These are phyloP conservation scores for Melampsora occidentalis DNA, from an alignment of 1,284 basidiomycete genomes.

Conservation along the genomic window DNA sequence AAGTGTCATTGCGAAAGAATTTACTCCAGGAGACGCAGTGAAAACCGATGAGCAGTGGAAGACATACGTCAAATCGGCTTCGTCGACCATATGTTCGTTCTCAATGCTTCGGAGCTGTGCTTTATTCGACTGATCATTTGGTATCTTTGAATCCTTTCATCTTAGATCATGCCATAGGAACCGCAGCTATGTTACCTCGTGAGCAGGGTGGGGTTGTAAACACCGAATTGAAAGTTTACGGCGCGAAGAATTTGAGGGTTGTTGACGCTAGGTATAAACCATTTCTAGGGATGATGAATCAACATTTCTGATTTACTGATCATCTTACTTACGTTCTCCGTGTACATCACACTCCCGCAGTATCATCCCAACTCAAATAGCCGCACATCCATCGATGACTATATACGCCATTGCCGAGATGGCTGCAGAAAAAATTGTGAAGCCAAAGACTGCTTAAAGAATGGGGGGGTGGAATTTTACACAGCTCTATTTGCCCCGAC, in stretches of 20 bases:
- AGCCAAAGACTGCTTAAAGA: too few species aligned
- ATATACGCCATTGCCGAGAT: constrained; percentile 37
- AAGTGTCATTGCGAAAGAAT: constrained; percentile 21
- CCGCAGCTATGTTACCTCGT: constrained; percentile 70
- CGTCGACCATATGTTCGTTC: neutral
- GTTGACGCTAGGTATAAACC: constrained; percentile 51
- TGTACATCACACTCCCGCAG: neutral
- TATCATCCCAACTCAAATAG: constrained; percentile 33
- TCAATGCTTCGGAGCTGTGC: neutral
- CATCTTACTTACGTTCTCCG: too few species aligned
- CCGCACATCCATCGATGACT: constrained; percentile 27
- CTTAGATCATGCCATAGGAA: constrained; percentile 55
- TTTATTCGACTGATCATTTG: neutral
- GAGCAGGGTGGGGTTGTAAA: constrained; percentile 74
- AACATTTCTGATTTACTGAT: too few species aligned
- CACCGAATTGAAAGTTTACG: constrained; percentile 67
- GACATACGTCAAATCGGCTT: neutral
- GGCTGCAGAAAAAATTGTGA: constrained; percentile 22
- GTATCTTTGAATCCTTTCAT: neutral
- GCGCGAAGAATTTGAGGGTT: constrained; percentile 64
- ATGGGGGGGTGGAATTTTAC: too few species aligned
- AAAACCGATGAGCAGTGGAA: constrained; percentile 29
- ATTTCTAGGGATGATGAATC: too few species aligned
- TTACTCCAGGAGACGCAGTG: constrained; percentile 13
- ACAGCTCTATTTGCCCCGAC: too few species aligned